phyloP scores from a whole-genome alignment of 441 rosid genomes.

The Jatropha podagrica region DNA sequence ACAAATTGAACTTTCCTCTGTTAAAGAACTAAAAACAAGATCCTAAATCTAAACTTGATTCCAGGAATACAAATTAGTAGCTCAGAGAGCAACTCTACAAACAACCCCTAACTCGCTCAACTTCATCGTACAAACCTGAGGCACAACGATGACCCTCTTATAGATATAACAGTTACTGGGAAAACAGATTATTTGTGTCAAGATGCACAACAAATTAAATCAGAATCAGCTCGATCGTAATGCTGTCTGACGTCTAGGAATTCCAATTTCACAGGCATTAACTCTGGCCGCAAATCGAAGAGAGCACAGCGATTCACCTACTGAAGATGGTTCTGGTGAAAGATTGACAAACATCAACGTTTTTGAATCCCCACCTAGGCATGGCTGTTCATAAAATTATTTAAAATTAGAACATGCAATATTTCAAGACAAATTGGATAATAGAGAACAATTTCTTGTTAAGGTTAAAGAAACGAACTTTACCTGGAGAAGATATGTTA shows the following conservation, averaged over 20 bases:
- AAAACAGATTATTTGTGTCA: constrained; percentile 9
- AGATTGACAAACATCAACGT: constrained; percentile 95
- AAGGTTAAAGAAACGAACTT: not conserved
- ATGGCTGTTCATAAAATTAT: constrained; percentile 64
- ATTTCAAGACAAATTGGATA: not conserved
- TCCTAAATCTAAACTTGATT: constrained; percentile 10
- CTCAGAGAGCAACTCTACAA: constrained; percentile 9
- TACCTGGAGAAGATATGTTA: constrained; percentile 98
- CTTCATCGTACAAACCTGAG: constrained; percentile 11
- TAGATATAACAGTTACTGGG: constrained; percentile 9
- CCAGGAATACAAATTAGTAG: constrained; percentile 29
- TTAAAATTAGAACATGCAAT: constrained; percentile 1
- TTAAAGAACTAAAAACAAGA: not conserved
- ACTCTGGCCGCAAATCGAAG: constrained; percentile 96
- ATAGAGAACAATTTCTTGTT: not conserved
- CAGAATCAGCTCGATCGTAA: constrained; percentile 38
- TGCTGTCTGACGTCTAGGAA: constrained; percentile 75
- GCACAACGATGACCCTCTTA: constrained; percentile 2
- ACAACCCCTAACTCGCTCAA: constrained; percentile 9
- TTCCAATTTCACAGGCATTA: constrained; percentile 93
- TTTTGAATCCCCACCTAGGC: constrained; percentile 96
- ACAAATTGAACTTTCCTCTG: constrained; percentile 5
- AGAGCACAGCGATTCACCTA: constrained; percentile 91
- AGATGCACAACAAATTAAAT: not conserved
- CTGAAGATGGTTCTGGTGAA: constrained; percentile 83